Evolutionary conservation across 2,329 filamentous ascomycete genomes (phyloP).

Genomic region (Arthroderma sp.): DNA sequence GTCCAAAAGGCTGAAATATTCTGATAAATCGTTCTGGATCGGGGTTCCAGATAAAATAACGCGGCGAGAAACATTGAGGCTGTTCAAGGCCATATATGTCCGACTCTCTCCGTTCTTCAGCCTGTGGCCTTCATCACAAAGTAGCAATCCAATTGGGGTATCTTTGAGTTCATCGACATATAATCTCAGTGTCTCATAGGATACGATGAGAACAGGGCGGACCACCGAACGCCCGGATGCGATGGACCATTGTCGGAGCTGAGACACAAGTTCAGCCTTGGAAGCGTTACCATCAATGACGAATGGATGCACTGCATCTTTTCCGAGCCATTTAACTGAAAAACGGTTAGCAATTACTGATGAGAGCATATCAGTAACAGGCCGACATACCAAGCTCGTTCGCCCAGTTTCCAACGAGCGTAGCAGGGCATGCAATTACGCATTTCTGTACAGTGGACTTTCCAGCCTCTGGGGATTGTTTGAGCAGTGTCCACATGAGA

Average conservation of each 20-base stretch:
- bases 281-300: slow-evolving; percentile 93
- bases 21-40: slow-evolving; percentile 96
- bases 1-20: slow-evolving; percentile 91
- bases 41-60: slow-evolving; percentile 95
- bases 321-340: slow-evolving; percentile 77
- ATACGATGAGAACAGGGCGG: slow-evolving; percentile 89
- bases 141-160: slow-evolving; percentile 77
- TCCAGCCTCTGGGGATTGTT: slow-evolving; percentile 90
- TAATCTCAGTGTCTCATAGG: slow-evolving; percentile 85
- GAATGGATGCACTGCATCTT: slow-evolving; percentile 82
- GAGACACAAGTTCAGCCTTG: slow-evolving; percentile 80
- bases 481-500: slow-evolving; percentile 89
- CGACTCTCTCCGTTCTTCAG: slow-evolving; percentile 94
- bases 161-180: slow-evolving; percentile 84
- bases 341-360: slow-evolving; percentile 11
- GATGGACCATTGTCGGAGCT: slow-evolving; percentile 90
- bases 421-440: slow-evolving; percentile 91
- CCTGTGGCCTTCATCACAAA: slow-evolving; percentile 93
- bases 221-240: slow-evolving; percentile 79
- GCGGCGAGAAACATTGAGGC: slow-evolving; percentile 73
- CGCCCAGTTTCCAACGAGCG: slow-evolving; percentile 93
- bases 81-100: slow-evolving; percentile 84
- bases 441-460: slow-evolving; percentile 91
- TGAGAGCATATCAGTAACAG: background rate
- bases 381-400: slow-evolving; percentile 55